Conservation (phyloP, 805 yeast species). For the Candida cerambycidarum region DNA sequence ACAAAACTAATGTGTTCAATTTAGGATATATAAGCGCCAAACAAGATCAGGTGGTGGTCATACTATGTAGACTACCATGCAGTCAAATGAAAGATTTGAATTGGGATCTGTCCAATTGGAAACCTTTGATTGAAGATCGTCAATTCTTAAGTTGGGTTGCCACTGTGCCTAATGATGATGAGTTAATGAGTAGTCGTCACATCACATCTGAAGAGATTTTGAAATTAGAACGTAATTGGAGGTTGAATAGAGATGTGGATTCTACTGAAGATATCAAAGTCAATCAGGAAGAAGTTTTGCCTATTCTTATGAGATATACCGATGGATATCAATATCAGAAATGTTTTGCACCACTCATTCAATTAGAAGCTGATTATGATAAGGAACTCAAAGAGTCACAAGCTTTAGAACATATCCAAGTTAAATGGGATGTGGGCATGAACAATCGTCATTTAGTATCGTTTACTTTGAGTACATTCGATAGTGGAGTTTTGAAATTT, state of each 20-base stretch:
- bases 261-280: conserved; percentile 49
- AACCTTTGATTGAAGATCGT: conserved; percentile 76
- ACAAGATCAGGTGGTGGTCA: conserved; percentile 80
- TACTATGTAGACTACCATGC: conserved; percentile 86
- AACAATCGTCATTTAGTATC: conserved; percentile 67
- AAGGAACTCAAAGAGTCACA: conserved; percentile 72
- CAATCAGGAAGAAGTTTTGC: conserved; percentile 48
- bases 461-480: conserved; percentile 67
- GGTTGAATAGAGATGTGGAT: conserved; percentile 67
- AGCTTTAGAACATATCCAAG: conserved; percentile 68
- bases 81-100: conserved; percentile 70
- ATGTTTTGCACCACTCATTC: conserved; percentile 78
- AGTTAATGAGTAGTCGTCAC: conserved; percentile 51
- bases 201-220: conserved; percentile 65
- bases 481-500: conserved; percentile 61
- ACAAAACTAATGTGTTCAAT: conserved; percentile 72
- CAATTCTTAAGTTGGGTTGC: conserved; percentile 83
- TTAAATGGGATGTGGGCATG: conserved; percentile 70
- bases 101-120: conserved; percentile 92
- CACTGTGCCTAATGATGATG: conserved; percentile 64
- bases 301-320: conserved; percentile 71
- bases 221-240: conserved; percentile 80
- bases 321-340: conserved; percentile 87
- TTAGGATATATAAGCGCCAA: conserved; percentile 88
- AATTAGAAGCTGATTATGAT: conserved; percentile 81